phyloP scores from a whole-genome alignment of 176 grass and related monocot species.

The Triticum urartu region DNA sequence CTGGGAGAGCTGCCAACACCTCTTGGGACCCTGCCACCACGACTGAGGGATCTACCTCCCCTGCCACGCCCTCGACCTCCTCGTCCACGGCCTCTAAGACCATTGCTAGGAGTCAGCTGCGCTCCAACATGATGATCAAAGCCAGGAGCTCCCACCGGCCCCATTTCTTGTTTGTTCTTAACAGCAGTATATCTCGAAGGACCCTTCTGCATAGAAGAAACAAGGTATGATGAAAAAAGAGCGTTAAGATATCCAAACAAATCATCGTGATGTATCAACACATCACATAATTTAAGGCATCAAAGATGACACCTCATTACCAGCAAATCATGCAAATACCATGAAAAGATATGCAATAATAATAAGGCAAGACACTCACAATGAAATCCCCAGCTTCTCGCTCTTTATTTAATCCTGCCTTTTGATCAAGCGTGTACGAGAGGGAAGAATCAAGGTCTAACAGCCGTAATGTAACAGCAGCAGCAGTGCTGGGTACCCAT shows the following conservation, averaged over 20 bases:
- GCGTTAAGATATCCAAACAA: not conserved
- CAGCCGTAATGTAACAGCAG: conserved; percentile 80
- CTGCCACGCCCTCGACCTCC: conserved; percentile 59
- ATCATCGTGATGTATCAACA: not conserved
- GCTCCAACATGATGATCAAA: conserved; percentile 45
- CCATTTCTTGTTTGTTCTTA: conserved; percentile 54
- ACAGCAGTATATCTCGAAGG: conserved; percentile 56
- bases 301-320: not conserved
- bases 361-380: conserved; percentile 51
- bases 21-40: conserved; percentile 68
- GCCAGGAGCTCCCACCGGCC: conserved; percentile 35
- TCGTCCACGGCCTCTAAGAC: conserved; percentile 73
- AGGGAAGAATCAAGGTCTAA: conserved; percentile 75
- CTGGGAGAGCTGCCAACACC: conserved; percentile 45
- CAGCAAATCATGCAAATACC: not conserved
- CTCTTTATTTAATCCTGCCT: conserved; percentile 53
- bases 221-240: not conserved
- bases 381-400: conserved; percentile 50
- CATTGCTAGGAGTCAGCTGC: conserved; percentile 42
- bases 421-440: conserved; percentile 59
- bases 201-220: conserved; percentile 57
- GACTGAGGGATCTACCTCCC: conserved; percentile 57
- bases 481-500: conserved; percentile 69
- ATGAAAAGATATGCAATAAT: conserved; percentile 16
- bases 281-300: not conserved